A percentile compares a stretch with the other conserved stretches of the same genome.
Conservation (phyloP, 208 protist species). For the Endotrypanum monterogeii region DNA sequence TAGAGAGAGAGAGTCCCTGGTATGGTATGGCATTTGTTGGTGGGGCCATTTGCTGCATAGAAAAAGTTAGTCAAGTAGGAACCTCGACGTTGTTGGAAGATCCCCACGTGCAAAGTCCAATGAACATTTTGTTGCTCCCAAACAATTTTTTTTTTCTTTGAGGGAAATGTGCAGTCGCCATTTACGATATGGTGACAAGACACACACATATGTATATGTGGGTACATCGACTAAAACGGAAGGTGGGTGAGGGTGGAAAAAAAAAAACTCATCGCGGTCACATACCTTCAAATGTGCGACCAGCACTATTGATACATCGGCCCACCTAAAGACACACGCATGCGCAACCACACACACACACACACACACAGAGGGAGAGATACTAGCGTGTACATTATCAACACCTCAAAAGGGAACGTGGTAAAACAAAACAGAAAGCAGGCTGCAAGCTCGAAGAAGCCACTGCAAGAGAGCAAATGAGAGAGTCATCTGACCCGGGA, state of each 20-base stretch:
- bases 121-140: too few relatives aligned
- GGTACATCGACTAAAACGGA: slow-evolving; percentile 1
- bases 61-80: too few relatives aligned
- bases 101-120: too few relatives aligned
- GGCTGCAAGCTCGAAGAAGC: slow-evolving; percentile 1
- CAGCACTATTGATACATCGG: background rate
- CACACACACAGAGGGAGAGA: too few relatives aligned
- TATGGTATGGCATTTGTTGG: too few relatives aligned
- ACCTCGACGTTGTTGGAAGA: too few relatives aligned
- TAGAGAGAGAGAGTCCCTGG: too few relatives aligned
- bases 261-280: background rate
- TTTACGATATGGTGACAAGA: background rate
- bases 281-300: background rate
- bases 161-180: background rate
- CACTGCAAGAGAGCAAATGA: slow-evolving; percentile 1
- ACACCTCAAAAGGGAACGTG: too few relatives aligned
- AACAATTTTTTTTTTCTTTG: too few relatives aligned
- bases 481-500: background rate
- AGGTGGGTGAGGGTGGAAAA: too few relatives aligned
- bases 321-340: background rate
- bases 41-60: too few relatives aligned
- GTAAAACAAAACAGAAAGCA: slow-evolving; percentile 2
- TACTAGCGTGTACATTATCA: background rate
- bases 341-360: too few relatives aligned
- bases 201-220: background rate